Evolutionary conservation across 306 rosid species (phyloP).

Genomic region (Hippophae tibetana): DNA sequence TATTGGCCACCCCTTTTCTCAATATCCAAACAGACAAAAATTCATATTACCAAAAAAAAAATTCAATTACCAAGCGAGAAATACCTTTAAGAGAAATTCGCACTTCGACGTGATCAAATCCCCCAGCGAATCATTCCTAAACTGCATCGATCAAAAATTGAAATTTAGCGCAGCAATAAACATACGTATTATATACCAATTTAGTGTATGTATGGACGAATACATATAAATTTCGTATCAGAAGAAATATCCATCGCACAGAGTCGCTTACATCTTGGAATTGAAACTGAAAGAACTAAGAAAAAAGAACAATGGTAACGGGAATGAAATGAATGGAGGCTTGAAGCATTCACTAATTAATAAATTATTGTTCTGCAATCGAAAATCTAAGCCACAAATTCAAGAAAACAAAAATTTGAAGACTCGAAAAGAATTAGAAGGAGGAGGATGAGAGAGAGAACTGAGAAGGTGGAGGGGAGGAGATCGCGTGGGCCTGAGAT

Average conservation of each 20-base stretch:
- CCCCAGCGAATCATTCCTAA: conserved; percentile 27
- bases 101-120: conserved; percentile 26
- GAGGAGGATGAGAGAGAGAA: neutral
- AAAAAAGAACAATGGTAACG: neutral
- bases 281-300: neutral
- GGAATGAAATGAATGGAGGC: neutral
- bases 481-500: conserved; percentile 41
- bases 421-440: neutral
- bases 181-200: neutral
- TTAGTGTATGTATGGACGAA: neutral
- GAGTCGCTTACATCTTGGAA: conserved; percentile 10
- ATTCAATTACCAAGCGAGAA: conserved; percentile 21
- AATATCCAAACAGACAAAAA: conserved; percentile 7
- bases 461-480: conserved; percentile 6
- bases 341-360: neutral
- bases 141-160: conserved; percentile 6
- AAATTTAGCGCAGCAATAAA: conserved; percentile 6
- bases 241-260: neutral
- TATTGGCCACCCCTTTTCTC: conserved; percentile 2
- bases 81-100: conserved; percentile 35
- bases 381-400: neutral
- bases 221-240: neutral
- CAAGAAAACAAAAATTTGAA: neutral
- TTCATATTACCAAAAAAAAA: conserved; percentile 7
- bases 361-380: neutral